These are phyloP conservation scores for Zygoascus biomembranicola DNA, from an alignment of 805 yeast species.

Conservation along the genomic window DNA sequence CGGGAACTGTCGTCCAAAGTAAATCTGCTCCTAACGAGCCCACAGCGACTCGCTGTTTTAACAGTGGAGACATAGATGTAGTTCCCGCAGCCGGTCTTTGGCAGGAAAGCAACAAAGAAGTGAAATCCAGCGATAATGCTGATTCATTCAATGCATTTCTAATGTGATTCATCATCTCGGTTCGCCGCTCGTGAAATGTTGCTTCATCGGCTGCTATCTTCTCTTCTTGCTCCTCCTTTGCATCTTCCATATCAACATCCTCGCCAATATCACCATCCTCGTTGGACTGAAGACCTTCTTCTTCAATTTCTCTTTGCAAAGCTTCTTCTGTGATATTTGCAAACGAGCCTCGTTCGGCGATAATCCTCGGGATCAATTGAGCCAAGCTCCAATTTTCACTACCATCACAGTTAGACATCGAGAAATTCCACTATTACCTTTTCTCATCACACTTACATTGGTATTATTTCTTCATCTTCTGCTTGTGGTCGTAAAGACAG, in stretches of 20 bases:
- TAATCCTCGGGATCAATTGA: slow-evolving; percentile 47
- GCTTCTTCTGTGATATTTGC: slow-evolving; percentile 49
- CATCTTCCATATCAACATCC: slow-evolving; percentile 1
- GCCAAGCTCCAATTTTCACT: slow-evolving; percentile 19
- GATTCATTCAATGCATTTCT: slow-evolving; percentile 77
- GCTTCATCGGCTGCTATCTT: slow-evolving; percentile 7
- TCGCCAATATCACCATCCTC: neutral
- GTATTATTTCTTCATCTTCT: neutral
- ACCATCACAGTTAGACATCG: neutral
- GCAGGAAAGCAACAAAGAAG: slow-evolving; percentile 72
- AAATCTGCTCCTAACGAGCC: slow-evolving; percentile 51
- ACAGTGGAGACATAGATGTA: slow-evolving; percentile 79
- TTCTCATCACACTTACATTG: slow-evolving; percentile 2
- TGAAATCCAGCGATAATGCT: slow-evolving; percentile 78
- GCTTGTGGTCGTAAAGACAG: slow-evolving; percentile 1
- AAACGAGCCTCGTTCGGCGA: slow-evolving; percentile 53
- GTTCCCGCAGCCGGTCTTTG: slow-evolving; percentile 80
- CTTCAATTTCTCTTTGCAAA: slow-evolving; percentile 38
- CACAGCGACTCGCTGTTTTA: slow-evolving; percentile 63
- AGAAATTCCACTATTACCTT: neutral
- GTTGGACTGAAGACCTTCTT: neutral
- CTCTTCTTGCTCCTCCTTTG: slow-evolving; percentile 5
- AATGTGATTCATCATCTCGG: slow-evolving; percentile 13
- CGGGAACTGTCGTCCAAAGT: slow-evolving; percentile 16
- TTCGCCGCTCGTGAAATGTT: slow-evolving; percentile 20